phyloP scores from a whole-genome alignment of 768 basidiomycete species.

The Paxillus ammoniavirescens region DNA sequence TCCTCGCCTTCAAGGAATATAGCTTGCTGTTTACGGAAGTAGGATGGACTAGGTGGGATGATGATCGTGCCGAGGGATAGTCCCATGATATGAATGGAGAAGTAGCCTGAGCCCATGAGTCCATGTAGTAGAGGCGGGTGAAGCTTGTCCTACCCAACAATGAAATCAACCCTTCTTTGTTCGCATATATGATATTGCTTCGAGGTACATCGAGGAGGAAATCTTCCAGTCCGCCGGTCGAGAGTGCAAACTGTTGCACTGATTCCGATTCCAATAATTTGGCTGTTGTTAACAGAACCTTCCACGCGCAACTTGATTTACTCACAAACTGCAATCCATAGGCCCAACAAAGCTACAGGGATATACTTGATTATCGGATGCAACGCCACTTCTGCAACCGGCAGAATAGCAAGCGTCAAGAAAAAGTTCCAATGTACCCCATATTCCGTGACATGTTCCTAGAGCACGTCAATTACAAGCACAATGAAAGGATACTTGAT shows the following conservation, averaged over 20 bases:
- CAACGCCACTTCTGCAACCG: conserved; percentile 65
- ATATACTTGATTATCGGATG: conserved; percentile 61
- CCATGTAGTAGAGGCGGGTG: background rate
- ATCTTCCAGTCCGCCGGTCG: conserved; percentile 49
- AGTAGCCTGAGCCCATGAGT: conserved; percentile 59
- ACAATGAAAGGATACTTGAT: background rate
- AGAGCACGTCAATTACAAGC: conserved; percentile 9
- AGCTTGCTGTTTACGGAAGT: conserved; percentile 54
- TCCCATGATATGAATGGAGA: conserved; percentile 87
- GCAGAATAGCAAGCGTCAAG: conserved; percentile 83
- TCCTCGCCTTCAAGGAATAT: conserved; percentile 13
- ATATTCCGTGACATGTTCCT: conserved; percentile 97
- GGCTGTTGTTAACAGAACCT: background rate
- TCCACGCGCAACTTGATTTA: background rate
- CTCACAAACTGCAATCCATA: conserved; percentile 59
- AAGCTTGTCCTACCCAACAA: conserved; percentile 53
- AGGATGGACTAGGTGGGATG: conserved; percentile 74
- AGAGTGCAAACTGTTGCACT: conserved; percentile 76
- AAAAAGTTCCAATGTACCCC: conserved; percentile 99
- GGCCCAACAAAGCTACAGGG: conserved; percentile 61
- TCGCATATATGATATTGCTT: conserved; percentile 61
- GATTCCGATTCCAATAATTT: background rate
- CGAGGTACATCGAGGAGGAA: conserved; percentile 71
- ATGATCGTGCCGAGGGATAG: conserved; percentile 77
- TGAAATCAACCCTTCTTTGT: conserved; percentile 91